Conservation (phyloP, 768 basidiomycete species). For the Coprinopsis cinerea region DNA sequence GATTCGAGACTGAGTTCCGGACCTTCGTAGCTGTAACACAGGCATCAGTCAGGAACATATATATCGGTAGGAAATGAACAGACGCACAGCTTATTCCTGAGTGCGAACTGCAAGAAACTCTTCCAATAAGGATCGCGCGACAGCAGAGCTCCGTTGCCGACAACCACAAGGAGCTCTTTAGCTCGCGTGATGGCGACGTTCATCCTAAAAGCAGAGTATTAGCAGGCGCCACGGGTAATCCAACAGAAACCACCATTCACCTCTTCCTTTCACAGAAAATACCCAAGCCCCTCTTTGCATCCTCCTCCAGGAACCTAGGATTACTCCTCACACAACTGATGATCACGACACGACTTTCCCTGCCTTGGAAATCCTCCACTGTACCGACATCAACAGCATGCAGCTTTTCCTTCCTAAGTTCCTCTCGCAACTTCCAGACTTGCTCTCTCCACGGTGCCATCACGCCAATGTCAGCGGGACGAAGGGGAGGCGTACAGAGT, state of each 20-base stretch:
- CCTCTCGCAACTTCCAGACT: slow-evolving; percentile 44
- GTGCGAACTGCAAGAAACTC: slow-evolving; percentile 40
- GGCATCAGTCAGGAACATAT: neutral
- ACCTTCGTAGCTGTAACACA: slow-evolving; percentile 34
- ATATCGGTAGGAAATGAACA: neutral
- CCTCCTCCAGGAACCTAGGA: slow-evolving; percentile 42
- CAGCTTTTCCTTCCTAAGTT: slow-evolving; percentile 34
- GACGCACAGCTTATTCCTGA: slow-evolving; percentile 41
- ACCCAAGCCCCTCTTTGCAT: slow-evolving; percentile 39
- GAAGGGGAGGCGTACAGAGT: slow-evolving; percentile 33
- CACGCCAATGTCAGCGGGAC: slow-evolving; percentile 38
- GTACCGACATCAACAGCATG: slow-evolving; percentile 45
- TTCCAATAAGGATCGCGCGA: slow-evolving; percentile 46
- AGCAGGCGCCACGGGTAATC: neutral
- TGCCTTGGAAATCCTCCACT: slow-evolving; percentile 50
- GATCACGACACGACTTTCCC: slow-evolving; percentile 45
- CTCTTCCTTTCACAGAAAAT: neutral
- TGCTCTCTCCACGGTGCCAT: slow-evolving; percentile 52
- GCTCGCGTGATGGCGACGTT: slow-evolving; percentile 53
- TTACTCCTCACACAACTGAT: slow-evolving; percentile 45
- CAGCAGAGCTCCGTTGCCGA: slow-evolving; percentile 39
- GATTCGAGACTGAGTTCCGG: slow-evolving; percentile 36
- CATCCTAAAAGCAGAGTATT: slow-evolving; percentile 31
- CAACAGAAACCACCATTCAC: too few relatives aligned
- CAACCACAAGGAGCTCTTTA: slow-evolving; percentile 43